Evolutionary conservation across 176 grass and related monocot species (phyloP), one percentile per base, ranked within the genome.

Genomic region (Triticum timopheevii): DNA sequence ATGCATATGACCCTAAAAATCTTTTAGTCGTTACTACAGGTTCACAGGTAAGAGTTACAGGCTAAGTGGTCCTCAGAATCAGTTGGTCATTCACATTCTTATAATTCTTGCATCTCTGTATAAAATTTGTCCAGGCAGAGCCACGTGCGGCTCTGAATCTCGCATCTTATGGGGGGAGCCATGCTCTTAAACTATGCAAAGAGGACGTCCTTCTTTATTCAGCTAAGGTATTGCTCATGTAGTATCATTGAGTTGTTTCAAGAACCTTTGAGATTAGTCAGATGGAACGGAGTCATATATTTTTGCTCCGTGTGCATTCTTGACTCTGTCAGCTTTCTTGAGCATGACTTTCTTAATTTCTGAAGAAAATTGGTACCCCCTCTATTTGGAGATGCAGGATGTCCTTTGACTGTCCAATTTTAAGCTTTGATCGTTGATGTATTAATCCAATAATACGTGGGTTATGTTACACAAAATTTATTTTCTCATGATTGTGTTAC

Each of bases 141-240:
- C 92, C 94, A 89, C 89, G 97, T 81, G 94, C 97, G 39, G 94
- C 97, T 83, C 49, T 99, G 84, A 99, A 99, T 91, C 93, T 99
- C 59, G 97, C 97, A 86, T 99, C 97, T 59, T 99, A 91, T 91
- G 97, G 97, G 38, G 90, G 94, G 67, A 94, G 92, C 69, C 97
- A 99, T 83, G 90, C 92, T 80, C 92, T 99, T 90, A 96, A 94
- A 88, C 71, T 99, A 74, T 77, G 86, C 54, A 94, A 99, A 84
- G 97, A 99, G 74, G 97, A 99, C 28, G 69, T 94, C 72, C 88
- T 99, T 86, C 85, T 99, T 39, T 99, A 99, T 88, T 99, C 94
- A 61, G 97, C 94, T 69, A 99, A 99, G 94, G 97, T 99, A 86
- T 87, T 31, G 12, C 39, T 82, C 42, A 76, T 71, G 13, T 76